Percentiles rank a stretch among this genome's conserved stretches.
Evolutionary conservation across 352 stramenopile species (phyloP).

Genomic region (Aphanomyces cochlioides): DNA sequence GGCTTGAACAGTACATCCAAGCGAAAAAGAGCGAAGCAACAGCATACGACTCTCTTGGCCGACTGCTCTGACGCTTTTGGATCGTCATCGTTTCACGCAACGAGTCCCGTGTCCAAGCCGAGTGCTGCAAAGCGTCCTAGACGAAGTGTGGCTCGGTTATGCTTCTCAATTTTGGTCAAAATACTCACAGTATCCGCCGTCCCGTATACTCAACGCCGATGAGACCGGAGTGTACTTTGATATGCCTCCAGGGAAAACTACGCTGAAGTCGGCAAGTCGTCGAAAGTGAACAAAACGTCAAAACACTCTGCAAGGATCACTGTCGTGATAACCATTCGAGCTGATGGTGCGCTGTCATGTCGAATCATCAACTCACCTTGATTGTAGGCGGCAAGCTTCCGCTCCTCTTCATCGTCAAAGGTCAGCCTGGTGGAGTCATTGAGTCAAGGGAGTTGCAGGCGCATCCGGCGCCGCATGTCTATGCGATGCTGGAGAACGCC

Average conservation of each 20-base stretch:
- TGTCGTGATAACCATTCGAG: neutral
- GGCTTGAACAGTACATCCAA: neutral
- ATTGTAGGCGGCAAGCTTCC: neutral
- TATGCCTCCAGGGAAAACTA: neutral
- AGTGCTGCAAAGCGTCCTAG: neutral
- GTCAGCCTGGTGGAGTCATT: neutral
- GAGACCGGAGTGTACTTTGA: neutral
- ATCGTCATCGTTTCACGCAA: neutral
- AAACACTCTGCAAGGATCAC: neutral
- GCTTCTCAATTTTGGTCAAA: neutral
- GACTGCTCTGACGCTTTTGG: neutral
- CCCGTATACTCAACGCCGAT: neutral
- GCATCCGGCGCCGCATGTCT: neutral
- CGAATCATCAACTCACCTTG: neutral
- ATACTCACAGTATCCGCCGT: neutral
- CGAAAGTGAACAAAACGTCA: neutral
- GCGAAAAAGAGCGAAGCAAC: neutral
- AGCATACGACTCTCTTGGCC: conserved; percentile 1
- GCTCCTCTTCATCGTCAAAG: conserved; percentile 3
- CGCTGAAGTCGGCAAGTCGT: neutral
- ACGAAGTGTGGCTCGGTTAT: neutral
- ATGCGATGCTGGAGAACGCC: neutral
- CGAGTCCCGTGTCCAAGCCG: neutral
- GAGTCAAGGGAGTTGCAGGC: neutral
- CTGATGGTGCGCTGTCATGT: neutral